Percentiles rank a stretch among this genome's conserved stretches.
Evolutionary conservation across 495 filamentous ascomycete genomes (phyloP).

Genomic region (Hapsidospora chrysogenum): DNA sequence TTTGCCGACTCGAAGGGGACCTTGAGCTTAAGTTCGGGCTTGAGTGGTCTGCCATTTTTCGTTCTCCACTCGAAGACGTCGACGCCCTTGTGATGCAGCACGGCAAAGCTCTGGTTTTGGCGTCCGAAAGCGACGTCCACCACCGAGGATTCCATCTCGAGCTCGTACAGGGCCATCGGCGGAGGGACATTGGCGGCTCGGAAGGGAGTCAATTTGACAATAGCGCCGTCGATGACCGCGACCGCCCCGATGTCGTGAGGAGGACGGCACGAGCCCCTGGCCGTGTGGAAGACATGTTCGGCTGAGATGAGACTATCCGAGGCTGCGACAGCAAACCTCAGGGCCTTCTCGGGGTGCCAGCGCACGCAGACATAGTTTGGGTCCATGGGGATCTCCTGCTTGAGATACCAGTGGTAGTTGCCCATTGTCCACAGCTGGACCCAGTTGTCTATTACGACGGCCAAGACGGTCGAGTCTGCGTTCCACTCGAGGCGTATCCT

Average conservation of each 20-base stretch:
- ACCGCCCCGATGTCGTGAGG: conserved; percentile 70
- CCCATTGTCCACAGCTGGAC: conserved; percentile 93
- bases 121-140: conserved; percentile 61
- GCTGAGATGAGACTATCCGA: conserved; percentile 36
- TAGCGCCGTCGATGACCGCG: conserved; percentile 74
- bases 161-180: conserved; percentile 74
- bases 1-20: conserved; percentile 7
- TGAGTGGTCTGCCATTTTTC: conserved; percentile 19
- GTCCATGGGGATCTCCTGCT: conserved; percentile 58
- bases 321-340: conserved; percentile 37
- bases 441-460: conserved; percentile 55
- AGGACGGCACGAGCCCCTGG: conserved; percentile 45
- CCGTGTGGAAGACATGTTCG: conserved; percentile 54
- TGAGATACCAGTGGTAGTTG: conserved; percentile 98
- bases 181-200: conserved; percentile 73
- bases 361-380: conserved; percentile 14
- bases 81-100: conserved; percentile 47
- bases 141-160: conserved; percentile 42
- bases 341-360: conserved; percentile 78
- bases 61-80: conserved; percentile 48
- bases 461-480: conserved; percentile 75
- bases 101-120: conserved; percentile 48
- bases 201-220: conserved; percentile 72
- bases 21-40: conserved; percentile 13
- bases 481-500: conserved; percentile 69